Evolutionary conservation across 2,329 filamentous ascomycete genomes (phyloP).

Genomic region (Trichoderma koningii): DNA sequence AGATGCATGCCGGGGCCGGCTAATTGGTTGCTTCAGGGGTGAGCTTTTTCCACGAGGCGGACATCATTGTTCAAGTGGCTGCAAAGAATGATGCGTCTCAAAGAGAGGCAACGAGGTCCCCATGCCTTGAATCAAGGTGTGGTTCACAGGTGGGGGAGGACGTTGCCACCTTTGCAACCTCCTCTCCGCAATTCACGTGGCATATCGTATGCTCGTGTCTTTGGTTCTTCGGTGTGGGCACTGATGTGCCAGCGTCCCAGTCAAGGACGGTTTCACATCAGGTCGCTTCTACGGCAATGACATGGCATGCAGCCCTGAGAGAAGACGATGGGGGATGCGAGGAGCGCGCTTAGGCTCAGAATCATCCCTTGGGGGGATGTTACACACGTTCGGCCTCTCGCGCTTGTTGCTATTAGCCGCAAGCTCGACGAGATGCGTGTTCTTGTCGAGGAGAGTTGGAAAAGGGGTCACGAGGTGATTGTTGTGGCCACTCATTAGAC

Average conservation of each 20-base stretch:
- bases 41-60: constrained; percentile 1
- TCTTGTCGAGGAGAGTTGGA: background rate
- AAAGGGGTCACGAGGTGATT: background rate
- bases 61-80: constrained; percentile 5
- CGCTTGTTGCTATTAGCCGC: background rate
- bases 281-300: background rate
- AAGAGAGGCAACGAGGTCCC: background rate
- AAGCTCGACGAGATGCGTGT: background rate
- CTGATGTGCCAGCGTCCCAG: background rate
- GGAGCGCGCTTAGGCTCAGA: background rate
- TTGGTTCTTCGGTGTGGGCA: background rate
- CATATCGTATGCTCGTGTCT: background rate
- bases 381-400: background rate
- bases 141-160: background rate
- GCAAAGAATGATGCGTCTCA: background rate
- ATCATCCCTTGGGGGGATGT: background rate
- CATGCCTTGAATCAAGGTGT: constrained; percentile 3
- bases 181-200: background rate
- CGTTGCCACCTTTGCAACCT: background rate
- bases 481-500: background rate
- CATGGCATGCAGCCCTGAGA: background rate
- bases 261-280: constrained; percentile 9
- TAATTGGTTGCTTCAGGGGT: constrained; percentile 14
- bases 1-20: background rate
- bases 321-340: background rate